These are phyloP conservation scores for Tolypocladium guangdongense DNA, from an alignment of 2,329 filamentous ascomycete species.

Conservation along the genomic window DNA sequence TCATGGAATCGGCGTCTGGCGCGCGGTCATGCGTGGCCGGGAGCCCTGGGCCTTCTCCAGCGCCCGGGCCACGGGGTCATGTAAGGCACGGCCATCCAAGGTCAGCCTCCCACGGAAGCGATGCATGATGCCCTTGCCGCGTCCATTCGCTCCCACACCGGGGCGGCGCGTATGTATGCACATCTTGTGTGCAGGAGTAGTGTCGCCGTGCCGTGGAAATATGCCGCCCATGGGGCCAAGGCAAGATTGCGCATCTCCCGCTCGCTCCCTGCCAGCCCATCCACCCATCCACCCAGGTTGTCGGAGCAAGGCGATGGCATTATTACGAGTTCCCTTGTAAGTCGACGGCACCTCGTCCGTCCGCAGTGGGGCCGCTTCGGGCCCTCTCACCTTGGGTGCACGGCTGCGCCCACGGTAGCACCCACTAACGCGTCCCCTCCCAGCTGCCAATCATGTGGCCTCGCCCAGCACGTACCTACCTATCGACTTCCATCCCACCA, in stretches of 20 bases:
- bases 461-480: constrained; percentile 10
- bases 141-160: neutral
- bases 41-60: constrained; percentile 5
- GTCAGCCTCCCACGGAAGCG: constrained; percentile 8
- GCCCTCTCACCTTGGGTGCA: neutral
- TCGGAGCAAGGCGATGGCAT: neutral
- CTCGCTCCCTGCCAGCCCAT: neutral
- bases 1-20: constrained; percentile 15
- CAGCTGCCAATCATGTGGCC: constrained; percentile 22
- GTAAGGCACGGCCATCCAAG: constrained; percentile 14
- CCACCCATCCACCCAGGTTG: neutral
- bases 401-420: neutral
- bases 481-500: no score
- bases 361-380: neutral
- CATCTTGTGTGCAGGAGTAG: neutral
- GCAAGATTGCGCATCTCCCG: neutral
- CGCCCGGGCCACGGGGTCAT: constrained; percentile 16
- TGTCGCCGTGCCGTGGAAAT: neutral
- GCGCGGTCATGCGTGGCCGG: constrained; percentile 14
- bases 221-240: neutral
- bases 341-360: neutral
- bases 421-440: neutral
- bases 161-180: neutral
- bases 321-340: no score
- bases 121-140: neutral